Evolutionary conservation across 371 early-diverging fungal genomes (phyloP), one percentile per base, ranked within the genome.

Genomic region (Parasitella parasitica): DNA sequence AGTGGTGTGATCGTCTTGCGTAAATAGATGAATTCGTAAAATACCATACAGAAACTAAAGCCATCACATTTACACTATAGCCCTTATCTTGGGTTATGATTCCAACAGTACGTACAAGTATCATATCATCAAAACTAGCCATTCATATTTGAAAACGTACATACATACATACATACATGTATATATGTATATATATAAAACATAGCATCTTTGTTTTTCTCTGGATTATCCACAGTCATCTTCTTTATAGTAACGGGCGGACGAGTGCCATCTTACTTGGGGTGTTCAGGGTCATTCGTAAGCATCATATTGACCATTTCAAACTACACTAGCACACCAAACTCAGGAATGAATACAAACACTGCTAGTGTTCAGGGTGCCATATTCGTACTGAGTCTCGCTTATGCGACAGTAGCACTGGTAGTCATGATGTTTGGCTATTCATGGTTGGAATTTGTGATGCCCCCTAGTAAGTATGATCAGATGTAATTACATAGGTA

Each of bases 391-490:
- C 58, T 72, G 26, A 80, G 84, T 35, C 20, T 75, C 7, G 55
- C 72, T 1, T 85, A 84, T 53, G 37, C 64, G 11, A 34, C 50
- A 18, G 59, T 85, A 22, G 66, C 76, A 20, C 16, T 77, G 7
- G 28, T 83, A 4, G 82, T 86, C 55, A 70, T 79, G 18, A 4
- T 78, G 7, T 63, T 73, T 49, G 86, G 86, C 1, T 61, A 71
- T 54, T 43, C 50, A 18, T 82, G 81, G 79, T 59, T 86, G 24
- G 80, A 84, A 48, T 66, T 76, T 50, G 43, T 82, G 6, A 73
- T 86, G 77, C 86, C 86, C 18, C 85, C 84, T 15, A 61, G 77
- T 77, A 67, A 46, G 59, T n/a, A n/a, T n/a, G n/a, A n/a, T n/a
- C n/a, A n/a, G n/a, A n/a, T n/a, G n/a, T n/a, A n/a, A n/a, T n/a